Evolutionary conservation across 306 rosid species (phyloP), one percentile per base, ranked within the genome.

Genomic region (Mimosa pudica): DNA sequence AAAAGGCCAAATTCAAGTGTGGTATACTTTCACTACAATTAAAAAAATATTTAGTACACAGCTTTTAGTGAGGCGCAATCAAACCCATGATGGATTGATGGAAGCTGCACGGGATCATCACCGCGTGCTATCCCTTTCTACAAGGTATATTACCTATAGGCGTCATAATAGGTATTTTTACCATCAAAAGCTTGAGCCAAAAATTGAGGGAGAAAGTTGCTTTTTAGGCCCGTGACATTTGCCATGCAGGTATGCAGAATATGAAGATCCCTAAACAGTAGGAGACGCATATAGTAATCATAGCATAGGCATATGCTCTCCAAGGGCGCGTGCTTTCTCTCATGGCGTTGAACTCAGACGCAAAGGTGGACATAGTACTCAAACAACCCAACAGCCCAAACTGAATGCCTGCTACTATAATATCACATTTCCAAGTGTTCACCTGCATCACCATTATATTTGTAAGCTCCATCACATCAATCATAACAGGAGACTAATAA

Each of bases 291-390:
- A 94, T 81, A 6, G 98, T 91, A 16, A 86, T 78, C 55, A 73
- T 62, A 36, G 95, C 93, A 63, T 94, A 91, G 1, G 74, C 88
- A 55, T 91, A 89, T 6, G 97, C 97, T 80, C 90, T 89, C 97
- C 92, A 89, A 3, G 93, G 92, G 41, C 77, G 70, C 14, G 2
- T 86, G 71, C 97, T 92, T 79, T 85, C 89, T 78, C 95, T 86
- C 95, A 92, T 92, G 44, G 92, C 91, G 72, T 94, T 84, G 73
- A 92, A 92, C 90, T 94, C 97, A 0, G 94, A 93, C 58, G 87
- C 84, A 65, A 94, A 91, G n/a, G 98, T 87, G 14, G 97, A 91
- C 7, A 94, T 95, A 10, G 97, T 92, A 81, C 98, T 94, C 80
- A 92, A 80, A 84, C 97, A 92, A 14, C 98, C 98, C 87, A 90